Evolutionary conservation across 345 rosid species (phyloP), one percentile per base, ranked within the genome.

Genomic region (Pelargonium nanum): DNA sequence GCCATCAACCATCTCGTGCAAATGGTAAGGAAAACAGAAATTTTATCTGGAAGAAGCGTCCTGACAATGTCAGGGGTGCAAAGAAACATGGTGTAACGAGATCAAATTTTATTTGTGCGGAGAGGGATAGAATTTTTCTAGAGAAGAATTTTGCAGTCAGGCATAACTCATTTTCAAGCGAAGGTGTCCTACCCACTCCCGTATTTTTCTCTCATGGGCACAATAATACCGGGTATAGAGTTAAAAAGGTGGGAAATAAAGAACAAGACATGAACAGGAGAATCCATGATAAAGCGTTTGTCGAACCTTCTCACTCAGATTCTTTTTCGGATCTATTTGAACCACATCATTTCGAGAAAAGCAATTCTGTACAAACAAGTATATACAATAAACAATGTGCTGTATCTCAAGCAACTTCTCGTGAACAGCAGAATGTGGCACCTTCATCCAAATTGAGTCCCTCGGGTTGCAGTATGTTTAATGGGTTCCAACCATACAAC

Each of bases 61-160:
- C 44, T 57, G 51, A 30, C 53, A 68, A 12, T 50, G 57, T 19
- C n/a, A 51, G 32, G 32, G 62, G 57, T 55, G 26, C 44, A 56
- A n/a, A 57, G 20, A 21, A 34, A 19, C 12, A 6, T 60, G 62
- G 57, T 55, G 26, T 25, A 56, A n/a, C 52, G 20, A 70, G 48
- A 51, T 50, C 56, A 22, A 48, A n/a, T 22, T 8, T 34, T 32
- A 24, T 48, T 8, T 55, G 26, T 19, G 30, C 55, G 4, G 53
- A 32, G 34, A 60, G 17, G 50, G 57, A 55, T 23, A 32, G 7
- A 8, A 50, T 23, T 40, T 22, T 56, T 48, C 45, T 6, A 5
- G 58, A 70, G 50, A 63, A n/a, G 59, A 65, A 50, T 17, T 22
- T 25, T 22, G 7, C n/a, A 45, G 59, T 34, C 54, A 24, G 17